Conservation (phyloP, 108 stramenopile genomes). For the Nannochloropsis salina region DNA sequence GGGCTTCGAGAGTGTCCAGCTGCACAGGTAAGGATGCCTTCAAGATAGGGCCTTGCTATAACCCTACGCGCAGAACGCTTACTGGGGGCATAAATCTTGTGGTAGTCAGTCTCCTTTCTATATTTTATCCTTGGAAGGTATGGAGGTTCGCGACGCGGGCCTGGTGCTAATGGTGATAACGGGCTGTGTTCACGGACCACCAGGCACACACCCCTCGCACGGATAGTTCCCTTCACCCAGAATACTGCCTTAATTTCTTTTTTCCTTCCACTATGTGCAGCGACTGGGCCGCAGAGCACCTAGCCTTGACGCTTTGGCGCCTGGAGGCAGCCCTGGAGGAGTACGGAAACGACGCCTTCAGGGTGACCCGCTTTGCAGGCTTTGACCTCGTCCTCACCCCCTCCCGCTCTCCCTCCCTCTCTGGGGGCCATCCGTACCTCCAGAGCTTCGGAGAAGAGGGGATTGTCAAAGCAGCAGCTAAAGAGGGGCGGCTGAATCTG, state of each 20-base stretch:
- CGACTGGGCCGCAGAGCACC: conserved; percentile 14
- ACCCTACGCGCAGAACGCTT: no score
- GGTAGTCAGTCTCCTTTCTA: no score
- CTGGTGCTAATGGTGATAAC: no score
- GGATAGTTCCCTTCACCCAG: neutral
- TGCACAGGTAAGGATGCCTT: neutral
- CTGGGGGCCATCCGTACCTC: neutral
- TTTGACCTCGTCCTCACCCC: neutral
- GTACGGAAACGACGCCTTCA: neutral
- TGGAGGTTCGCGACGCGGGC: no score
- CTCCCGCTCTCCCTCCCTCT: conserved; percentile 15
- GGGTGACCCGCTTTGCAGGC: neutral
- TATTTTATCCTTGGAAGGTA: no score
- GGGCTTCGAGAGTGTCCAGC: neutral
- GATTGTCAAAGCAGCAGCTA: neutral
- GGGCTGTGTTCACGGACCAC: no score
- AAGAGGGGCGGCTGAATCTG: conserved; percentile 1
- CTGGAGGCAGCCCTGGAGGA: neutral
- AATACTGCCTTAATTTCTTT: neutral
- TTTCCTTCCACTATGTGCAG: neutral
- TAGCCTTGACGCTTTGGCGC: neutral
- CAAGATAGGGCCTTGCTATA: no score
- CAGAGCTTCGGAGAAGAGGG: neutral
- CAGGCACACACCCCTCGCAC: no score
- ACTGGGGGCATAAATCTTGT: no score